phyloP scores from a whole-genome alignment of 1,284 basidiomycete genomes.

The Pseudozyma sp. region DNA sequence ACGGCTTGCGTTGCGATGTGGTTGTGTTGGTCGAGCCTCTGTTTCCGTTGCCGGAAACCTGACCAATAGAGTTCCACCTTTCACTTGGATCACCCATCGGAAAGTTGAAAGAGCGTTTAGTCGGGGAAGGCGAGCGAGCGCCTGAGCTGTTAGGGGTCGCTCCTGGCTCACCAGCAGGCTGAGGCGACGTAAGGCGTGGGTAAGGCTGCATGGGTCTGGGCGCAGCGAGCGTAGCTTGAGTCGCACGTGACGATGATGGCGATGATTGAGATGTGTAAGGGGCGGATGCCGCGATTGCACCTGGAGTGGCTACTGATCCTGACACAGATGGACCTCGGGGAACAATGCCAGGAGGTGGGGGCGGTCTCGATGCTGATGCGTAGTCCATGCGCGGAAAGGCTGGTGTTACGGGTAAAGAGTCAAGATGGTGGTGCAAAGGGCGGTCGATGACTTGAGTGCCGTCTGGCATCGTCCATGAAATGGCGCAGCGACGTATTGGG shows the following conservation, averaged over 20 bases:
- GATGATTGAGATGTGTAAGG: slow-evolving; percentile 26
- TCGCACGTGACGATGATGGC: slow-evolving; percentile 21
- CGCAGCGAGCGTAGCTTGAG: slow-evolving; percentile 34
- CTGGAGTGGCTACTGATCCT: slow-evolving; percentile 4
- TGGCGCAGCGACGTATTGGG: neutral
- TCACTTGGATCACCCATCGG: slow-evolving; percentile 55
- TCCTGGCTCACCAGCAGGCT: slow-evolving; percentile 28
- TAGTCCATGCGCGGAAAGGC: slow-evolving; percentile 17
- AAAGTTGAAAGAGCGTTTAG: slow-evolving; percentile 55
- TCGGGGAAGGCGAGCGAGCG: slow-evolving; percentile 56
- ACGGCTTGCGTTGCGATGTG: slow-evolving; percentile 40
- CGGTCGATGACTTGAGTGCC: slow-evolving; percentile 17
- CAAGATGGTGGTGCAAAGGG: slow-evolving; percentile 6
- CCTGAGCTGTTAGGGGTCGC: slow-evolving; percentile 4
- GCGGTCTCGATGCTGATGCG: slow-evolving; percentile 13
- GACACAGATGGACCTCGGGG: slow-evolving; percentile 14
- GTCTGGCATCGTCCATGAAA: slow-evolving; percentile 37
- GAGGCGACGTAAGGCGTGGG: slow-evolving; percentile 53
- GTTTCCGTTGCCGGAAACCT: slow-evolving; percentile 22
- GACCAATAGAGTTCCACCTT: slow-evolving; percentile 58
- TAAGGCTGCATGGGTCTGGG: slow-evolving; percentile 55
- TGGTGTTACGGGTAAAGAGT: slow-evolving; percentile 10
- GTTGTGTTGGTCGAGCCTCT: slow-evolving; percentile 2
- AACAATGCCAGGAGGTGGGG: slow-evolving; percentile 19
- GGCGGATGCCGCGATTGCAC: slow-evolving; percentile 11